Conservation (phyloP, 805 yeast species). For the Pichia phayaonensis region DNA sequence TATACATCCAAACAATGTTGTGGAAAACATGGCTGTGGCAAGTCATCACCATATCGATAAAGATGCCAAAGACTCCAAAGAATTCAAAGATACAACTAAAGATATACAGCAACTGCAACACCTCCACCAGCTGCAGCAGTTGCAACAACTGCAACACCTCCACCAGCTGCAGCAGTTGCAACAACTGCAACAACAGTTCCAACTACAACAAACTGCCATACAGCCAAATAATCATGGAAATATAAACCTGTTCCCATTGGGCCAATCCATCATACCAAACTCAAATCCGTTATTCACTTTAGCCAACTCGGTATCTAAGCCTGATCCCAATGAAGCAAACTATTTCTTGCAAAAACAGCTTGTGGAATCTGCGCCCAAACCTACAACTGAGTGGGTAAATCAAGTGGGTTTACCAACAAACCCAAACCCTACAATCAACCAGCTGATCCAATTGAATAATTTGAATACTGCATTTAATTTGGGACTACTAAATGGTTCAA, state of each 20-base stretch:
- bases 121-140: background rate
- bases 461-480: background rate
- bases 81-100: background rate
- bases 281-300: constrained; percentile 24
- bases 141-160: background rate
- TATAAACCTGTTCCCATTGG: background rate
- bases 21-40: constrained; percentile 5
- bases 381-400: constrained; percentile 1
- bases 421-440: background rate
- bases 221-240: background rate
- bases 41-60: background rate
- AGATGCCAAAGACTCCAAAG: background rate
- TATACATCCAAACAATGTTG: background rate
- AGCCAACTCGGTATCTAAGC: constrained; percentile 22
- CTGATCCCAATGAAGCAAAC: background rate
- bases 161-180: constrained; percentile 8
- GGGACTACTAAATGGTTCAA: background rate
- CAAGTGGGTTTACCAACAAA: background rate
- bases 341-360: background rate
- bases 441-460: background rate
- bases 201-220: background rate
- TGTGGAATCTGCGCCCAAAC: background rate
- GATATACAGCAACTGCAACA: background rate
- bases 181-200: background rate
- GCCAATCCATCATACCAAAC: background rate